Evolutionary conservation across 768 basidiomycete genomes (phyloP).

Genomic region (Rhizopogon sp.): DNA sequence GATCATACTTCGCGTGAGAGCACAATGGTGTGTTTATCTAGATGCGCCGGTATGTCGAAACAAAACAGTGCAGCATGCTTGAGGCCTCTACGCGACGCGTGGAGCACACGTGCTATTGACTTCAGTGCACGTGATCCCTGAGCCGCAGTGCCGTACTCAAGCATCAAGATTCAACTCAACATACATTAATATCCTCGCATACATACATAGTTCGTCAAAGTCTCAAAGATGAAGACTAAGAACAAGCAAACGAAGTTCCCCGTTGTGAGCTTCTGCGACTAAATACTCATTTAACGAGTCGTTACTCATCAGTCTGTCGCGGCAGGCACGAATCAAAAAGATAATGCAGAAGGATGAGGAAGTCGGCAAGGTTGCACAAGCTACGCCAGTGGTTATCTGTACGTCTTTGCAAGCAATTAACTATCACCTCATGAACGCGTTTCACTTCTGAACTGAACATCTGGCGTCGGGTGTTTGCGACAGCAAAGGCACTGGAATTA

Average conservation of each 20-base stretch:
- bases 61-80: no score
- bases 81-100: neutral
- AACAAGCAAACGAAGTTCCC: conserved; percentile 91
- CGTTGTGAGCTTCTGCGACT: conserved; percentile 50
- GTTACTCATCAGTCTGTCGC: conserved; percentile 4
- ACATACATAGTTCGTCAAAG: neutral
- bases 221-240: conserved; percentile 70
- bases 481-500: conserved; percentile 92
- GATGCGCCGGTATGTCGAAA: no score
- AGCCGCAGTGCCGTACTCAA: neutral
- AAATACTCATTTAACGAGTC: neutral
- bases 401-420: conserved; percentile 27
- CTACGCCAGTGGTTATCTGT: conserved; percentile 97
- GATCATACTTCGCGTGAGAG: no score
- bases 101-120: neutral
- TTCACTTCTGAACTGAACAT: neutral
- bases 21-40: no score
- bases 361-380: conserved; percentile 96
- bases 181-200: neutral
- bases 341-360: conserved; percentile 99
- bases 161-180: neutral
- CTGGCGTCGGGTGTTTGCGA: neutral
- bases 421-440: conserved; percentile 7
- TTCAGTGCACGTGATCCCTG: neutral
- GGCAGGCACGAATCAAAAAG: conserved; percentile 94